Base-by-base conservation (phyloP, 2,329 filamentous ascomycete genomes). In the Microthyrium microscopicum region DNA sequence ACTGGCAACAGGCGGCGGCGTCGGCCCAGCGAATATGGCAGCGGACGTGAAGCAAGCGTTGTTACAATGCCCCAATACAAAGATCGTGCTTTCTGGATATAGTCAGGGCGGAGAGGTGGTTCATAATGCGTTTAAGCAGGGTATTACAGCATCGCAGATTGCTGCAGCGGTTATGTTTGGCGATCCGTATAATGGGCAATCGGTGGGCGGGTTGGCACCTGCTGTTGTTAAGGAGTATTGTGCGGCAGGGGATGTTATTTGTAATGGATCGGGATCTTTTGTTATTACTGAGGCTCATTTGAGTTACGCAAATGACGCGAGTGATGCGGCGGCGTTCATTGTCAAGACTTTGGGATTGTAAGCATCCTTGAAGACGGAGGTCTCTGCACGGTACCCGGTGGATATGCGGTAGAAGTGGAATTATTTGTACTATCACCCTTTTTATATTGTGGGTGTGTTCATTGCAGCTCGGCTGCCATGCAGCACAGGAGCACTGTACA, bases 61-160 rank as follows among this genome's bases (percentile, higher is more conserved):
- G 13, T 37, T 44, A 18, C 44, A 50, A 34, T 52, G 50, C 28
- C 49, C 49, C 5, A 30, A 39, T 20, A 50, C 47, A 38, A 51
- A 51, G 36, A 31, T 52, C 26, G 42, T 52, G n/a, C 34, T 51
- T 2, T 49, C 46, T 3, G 49, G 49, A 15, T 52, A 52, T 34
- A 45, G 40, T 2, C 51, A 53, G 35, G 51, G 51, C 11, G 50
- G 37, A 6, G 49, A 51, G 46, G 48, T 52, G 5, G 48, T 51
- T 4, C 49, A 36, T 24, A 22, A 31, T 17, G 34, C 34, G 13
- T 26, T 33, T 26, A 13, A 17, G n/a, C 13, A 33, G 9, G 50
- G 26, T n/a, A 20, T 31, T 6, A 6, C 20, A 9, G n/a, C n/a
- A n/a, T 22, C 11, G n/a, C 34, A 33, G 13, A 20, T 33, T 11